Evolutionary conservation across 352 stramenopile species (phyloP), one percentile per base, ranked within the genome.

Genomic region (Pythium apleroticum): DNA sequence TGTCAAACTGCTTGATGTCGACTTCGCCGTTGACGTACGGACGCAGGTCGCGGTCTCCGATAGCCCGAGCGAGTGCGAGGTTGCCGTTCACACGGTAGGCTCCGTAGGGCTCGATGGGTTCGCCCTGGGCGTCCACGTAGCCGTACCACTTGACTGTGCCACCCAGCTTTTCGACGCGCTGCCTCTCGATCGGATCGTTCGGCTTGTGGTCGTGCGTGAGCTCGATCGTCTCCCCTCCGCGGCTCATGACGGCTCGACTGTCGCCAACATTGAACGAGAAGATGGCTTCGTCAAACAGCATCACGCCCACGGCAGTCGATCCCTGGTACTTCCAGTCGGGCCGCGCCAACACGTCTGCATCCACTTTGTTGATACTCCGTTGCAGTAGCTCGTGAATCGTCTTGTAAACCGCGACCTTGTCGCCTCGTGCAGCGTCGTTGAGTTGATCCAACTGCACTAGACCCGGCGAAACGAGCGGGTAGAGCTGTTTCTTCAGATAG

Each of bases 231-330:
- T 90, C 63, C 35, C 88, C 88, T 17, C 65, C 76, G 37, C 95
- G 86, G 70, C 92, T 97, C 56, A 99, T 74, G 30, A 99, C 88
- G 4, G 95, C 96, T 28, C 96, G 90, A 68, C 86, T 98, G 65
- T 99, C 96, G 24, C 96, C 96, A n/a, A 98, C 86, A 68, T 99
- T 98, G 24, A 94, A 61, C 31, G 81, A 86, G 59, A 90, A 86
- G 49, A 96, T 84, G 10, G 81, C 70, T 54, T 95, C 86, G 41
- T 92, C 82, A 48, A 84, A 86, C 17, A 96, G 56, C 17, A 94
- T 69, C 54, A 94, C 80, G 4, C 83, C 85, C 0, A 84, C 77
- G 0, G 79, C 87, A 0, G 88, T 96, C 15, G 88, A 92, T 28
- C 88, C 88, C 56, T 93, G 81, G 17, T 80, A 88, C 55, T 82